Percentiles rank a stretch among this genome's conserved stretches.
Evolutionary conservation across 257 asterid genomes (phyloP).

Genomic region (Penstemon newberryi): DNA sequence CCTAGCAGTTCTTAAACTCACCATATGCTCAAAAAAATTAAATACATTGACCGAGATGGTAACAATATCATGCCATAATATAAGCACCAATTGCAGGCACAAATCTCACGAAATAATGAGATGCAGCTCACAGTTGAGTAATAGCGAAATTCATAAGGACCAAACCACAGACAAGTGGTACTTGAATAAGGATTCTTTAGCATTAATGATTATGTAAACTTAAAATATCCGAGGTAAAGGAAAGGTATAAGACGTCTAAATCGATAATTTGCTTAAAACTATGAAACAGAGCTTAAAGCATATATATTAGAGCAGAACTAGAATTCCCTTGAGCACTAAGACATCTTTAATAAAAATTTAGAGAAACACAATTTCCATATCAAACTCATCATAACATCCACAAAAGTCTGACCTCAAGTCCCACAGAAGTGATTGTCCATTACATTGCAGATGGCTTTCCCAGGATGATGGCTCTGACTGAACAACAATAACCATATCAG

Average conservation of each 20-base stretch:
- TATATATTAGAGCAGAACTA: constrained; percentile 11
- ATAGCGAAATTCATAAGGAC: not conserved
- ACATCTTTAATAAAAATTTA: constrained; percentile 15
- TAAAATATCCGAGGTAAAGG: constrained; percentile 3
- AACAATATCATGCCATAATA: constrained; percentile 13
- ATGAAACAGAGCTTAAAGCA: constrained; percentile 5
- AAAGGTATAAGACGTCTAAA: not conserved
- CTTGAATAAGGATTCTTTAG: not conserved
- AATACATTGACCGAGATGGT: constrained; percentile 16
- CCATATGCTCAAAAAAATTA: constrained; percentile 16
- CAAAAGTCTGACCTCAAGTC: constrained; percentile 72
- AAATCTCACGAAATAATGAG: not conserved
- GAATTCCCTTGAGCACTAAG: constrained; percentile 14
- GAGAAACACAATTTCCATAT: constrained; percentile 16
- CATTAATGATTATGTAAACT: not conserved
- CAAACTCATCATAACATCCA: constrained; percentile 23
- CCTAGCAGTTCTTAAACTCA: not conserved
- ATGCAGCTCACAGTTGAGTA: not conserved
- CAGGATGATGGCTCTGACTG: constrained; percentile 94
- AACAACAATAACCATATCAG: constrained; percentile 96
- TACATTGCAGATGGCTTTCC: constrained; percentile 99
- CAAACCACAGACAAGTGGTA: not conserved
- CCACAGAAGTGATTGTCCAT: constrained; percentile 77
- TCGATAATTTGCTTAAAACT: not conserved
- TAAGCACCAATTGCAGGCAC: constrained; percentile 21